These are phyloP conservation scores for Nepenthes alata DNA, from an alignment of 179 eudicot genomes.

Conservation along the genomic window DNA sequence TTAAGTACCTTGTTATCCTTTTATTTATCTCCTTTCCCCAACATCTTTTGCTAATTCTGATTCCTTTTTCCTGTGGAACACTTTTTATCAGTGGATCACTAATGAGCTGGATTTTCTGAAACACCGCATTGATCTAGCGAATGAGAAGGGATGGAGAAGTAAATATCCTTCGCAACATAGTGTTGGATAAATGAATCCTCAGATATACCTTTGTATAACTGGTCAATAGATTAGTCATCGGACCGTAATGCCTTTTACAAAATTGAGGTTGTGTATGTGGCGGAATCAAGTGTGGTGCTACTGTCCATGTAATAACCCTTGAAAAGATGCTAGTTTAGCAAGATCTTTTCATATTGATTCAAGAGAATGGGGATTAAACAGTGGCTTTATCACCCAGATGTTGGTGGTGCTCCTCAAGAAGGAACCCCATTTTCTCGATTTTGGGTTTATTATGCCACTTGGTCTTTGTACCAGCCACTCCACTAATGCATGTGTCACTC, in stretches of 20 bases:
- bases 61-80: neutral
- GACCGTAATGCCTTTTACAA: neutral
- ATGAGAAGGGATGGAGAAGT: constrained; percentile 40
- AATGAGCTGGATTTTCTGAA: constrained; percentile 24
- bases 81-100: constrained; percentile 20
- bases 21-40: neutral
- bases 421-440: no score
- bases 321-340: no score
- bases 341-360: no score
- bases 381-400: no score
- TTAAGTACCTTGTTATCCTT: neutral
- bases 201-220: neutral
- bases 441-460: no score
- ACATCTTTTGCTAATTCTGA: neutral
- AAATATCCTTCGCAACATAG: constrained; percentile 27
- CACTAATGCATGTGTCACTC: neutral
- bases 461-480: no score
- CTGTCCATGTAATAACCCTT: no score
- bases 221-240: neutral
- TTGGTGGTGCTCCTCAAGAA: no score
- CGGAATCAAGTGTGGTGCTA: no score
- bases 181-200: neutral
- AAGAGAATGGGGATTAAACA: no score
- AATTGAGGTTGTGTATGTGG: no score
- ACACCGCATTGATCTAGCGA: constrained; percentile 35